Conservation (phyloP, 1,284 basidiomycete genomes). For the Tilletia setariae region DNA sequence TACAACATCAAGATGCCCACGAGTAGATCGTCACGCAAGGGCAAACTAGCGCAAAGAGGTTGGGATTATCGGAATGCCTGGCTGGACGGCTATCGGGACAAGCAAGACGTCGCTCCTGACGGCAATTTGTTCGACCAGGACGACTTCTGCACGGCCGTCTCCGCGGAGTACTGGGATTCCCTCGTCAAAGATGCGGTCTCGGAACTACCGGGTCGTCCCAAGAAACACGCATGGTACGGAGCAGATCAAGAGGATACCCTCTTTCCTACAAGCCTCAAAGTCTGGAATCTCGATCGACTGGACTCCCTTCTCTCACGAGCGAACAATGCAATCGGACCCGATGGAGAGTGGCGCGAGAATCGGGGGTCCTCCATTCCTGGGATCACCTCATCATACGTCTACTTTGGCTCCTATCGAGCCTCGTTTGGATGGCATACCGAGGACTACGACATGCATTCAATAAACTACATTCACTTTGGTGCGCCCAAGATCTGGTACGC, state of each 20-base stretch:
- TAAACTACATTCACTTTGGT: constrained; percentile 98
- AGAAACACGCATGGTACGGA: constrained; percentile 86
- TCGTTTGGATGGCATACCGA: constrained; percentile 98
- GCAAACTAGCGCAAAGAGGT: too few relatives aligned
- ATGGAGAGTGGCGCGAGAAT: not conserved
- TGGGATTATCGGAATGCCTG: too few relatives aligned
- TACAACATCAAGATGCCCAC: too few relatives aligned
- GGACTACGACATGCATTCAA: constrained; percentile 83
- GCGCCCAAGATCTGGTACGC: constrained; percentile 96
- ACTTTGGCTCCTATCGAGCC: constrained; percentile 99
- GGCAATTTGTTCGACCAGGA: constrained; percentile 30
- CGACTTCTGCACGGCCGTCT: constrained; percentile 72
- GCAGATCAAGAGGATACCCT: constrained; percentile 88
- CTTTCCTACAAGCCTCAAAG: constrained; percentile 73
- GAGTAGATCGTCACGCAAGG: constrained; percentile 20
- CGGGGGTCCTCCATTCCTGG: constrained; percentile 65
- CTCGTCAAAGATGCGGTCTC: constrained; percentile 62
- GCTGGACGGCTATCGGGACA: constrained; percentile 10
- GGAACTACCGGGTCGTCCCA: too few relatives aligned
- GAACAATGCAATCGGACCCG: not conserved
- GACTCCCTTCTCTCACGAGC: constrained; percentile 81
- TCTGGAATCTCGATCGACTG: constrained; percentile 90
- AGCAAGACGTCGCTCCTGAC: constrained; percentile 29
- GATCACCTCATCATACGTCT: constrained; percentile 95
- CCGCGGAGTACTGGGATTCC: constrained; percentile 87